These are phyloP conservation scores for Albophoma yamanashiensis DNA, from an alignment of 2,329 filamentous ascomycete genomes.

Conservation along the genomic window DNA sequence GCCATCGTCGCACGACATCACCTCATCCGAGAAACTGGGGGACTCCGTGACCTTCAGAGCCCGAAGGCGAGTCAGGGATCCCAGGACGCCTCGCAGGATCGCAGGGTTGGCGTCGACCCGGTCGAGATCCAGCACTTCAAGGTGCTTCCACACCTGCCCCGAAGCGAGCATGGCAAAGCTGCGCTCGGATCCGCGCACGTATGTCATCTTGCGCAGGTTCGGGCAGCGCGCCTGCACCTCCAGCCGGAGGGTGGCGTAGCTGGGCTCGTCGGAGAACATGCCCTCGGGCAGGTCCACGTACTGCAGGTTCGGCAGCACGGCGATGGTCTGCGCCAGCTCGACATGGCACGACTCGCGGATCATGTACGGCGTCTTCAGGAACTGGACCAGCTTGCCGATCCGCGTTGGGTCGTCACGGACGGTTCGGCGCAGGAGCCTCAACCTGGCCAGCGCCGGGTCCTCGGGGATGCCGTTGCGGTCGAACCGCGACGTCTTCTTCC, in stretches of 20 bases:
- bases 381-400: slow-evolving; percentile 61
- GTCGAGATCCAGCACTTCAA: slow-evolving; percentile 64
- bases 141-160: slow-evolving; percentile 54
- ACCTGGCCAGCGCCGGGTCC: slow-evolving; percentile 65
- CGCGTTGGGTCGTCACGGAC: slow-evolving; percentile 64
- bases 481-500: slow-evolving; percentile 63
- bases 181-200: slow-evolving; percentile 65
- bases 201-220: slow-evolving; percentile 82
- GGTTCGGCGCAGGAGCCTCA: slow-evolving; percentile 71
- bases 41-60: slow-evolving; percentile 67
- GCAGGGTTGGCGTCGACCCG: slow-evolving; percentile 59
- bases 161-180: slow-evolving; percentile 61
- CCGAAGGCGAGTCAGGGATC: slow-evolving; percentile 53
- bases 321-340: slow-evolving; percentile 75
- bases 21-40: slow-evolving; percentile 60
- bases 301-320: slow-evolving; percentile 71
- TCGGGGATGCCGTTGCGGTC: slow-evolving; percentile 70
- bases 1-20: slow-evolving; percentile 57
- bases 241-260: slow-evolving; percentile 65
- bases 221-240: slow-evolving; percentile 78
- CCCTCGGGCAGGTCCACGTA: slow-evolving; percentile 89
- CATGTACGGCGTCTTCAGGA: slow-evolving; percentile 91
- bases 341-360: slow-evolving; percentile 77
- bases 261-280: slow-evolving; percentile 70
- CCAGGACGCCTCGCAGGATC: slow-evolving; percentile 60